These are phyloP conservation scores for Suillus fuscotomentosus DNA, from an alignment of 768 basidiomycete genomes.

Conservation along the genomic window DNA sequence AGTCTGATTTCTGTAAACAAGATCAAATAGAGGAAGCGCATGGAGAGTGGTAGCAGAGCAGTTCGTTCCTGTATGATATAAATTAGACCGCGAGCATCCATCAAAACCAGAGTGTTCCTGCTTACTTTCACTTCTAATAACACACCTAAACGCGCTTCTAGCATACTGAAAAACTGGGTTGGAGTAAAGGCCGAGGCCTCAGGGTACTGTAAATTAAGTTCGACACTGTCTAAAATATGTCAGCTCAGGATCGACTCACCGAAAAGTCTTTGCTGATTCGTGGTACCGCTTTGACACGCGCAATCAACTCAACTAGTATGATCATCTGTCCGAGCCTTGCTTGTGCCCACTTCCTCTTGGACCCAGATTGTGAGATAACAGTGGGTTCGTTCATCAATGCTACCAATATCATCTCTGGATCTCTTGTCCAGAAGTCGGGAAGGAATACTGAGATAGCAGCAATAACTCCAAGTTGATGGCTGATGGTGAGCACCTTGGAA, in stretches of 20 bases:
- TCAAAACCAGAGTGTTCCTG: not conserved
- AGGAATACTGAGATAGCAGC: slow-evolving; percentile 51
- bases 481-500: slow-evolving; percentile 55
- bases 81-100: slow-evolving; percentile 1
- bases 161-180: slow-evolving; percentile 41
- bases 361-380: slow-evolving; percentile 15
- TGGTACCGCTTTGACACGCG: slow-evolving; percentile 43
- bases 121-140: slow-evolving; percentile 59
- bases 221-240: not conserved
- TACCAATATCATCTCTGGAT: slow-evolving; percentile 74
- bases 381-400: slow-evolving; percentile 56
- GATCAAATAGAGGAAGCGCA: slow-evolving; percentile 57
- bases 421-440: slow-evolving; percentile 62
- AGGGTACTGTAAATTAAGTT: not conserved
- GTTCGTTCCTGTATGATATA: slow-evolving; percentile 48
- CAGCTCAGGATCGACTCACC: slow-evolving; percentile 24
- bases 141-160: slow-evolving; percentile 57
- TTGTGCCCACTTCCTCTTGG: slow-evolving; percentile 38
- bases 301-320: slow-evolving; percentile 61
- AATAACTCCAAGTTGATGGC: slow-evolving; percentile 57
- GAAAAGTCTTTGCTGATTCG: slow-evolving; percentile 40
- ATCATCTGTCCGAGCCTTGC: slow-evolving; percentile 63
- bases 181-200: not conserved
- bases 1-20: slow-evolving; percentile 66
- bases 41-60: slow-evolving; percentile 49